These are phyloP conservation scores for Leucocoprinus leucothites DNA, from an alignment of 768 basidiomycete genomes.

Conservation along the genomic window DNA sequence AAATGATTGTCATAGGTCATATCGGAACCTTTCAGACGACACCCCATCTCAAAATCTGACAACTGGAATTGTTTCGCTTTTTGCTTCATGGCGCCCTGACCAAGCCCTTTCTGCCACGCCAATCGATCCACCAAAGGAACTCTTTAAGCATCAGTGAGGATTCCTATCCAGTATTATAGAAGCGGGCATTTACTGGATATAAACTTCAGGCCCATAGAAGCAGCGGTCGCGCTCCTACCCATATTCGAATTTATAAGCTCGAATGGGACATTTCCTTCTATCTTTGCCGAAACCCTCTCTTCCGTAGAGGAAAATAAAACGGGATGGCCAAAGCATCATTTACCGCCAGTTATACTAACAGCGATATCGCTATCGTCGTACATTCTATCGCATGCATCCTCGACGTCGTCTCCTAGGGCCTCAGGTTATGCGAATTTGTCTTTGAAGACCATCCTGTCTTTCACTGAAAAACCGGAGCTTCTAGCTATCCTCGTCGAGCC, in stretches of 20 bases:
- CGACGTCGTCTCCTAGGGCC: constrained; percentile 53
- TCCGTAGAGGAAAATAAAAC: constrained; percentile 30
- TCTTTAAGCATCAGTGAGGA: constrained; percentile 58
- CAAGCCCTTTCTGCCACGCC: constrained; percentile 46
- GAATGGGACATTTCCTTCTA: constrained; percentile 25
- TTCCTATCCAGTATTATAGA: constrained; percentile 1
- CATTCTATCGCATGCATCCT: constrained; percentile 64
- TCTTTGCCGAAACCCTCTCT: constrained; percentile 32
- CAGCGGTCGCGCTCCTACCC: constrained; percentile 54
- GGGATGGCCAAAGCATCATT: background rate
- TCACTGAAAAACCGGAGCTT: constrained; percentile 47
- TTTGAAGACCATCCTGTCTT: constrained; percentile 48
- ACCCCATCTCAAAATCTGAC: constrained; percentile 43
- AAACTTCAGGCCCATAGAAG: constrained; percentile 57
- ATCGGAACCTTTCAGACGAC: constrained; percentile 55
- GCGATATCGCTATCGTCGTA: constrained; percentile 62
- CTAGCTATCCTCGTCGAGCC: constrained; percentile 45
- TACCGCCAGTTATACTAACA: constrained; percentile 39
- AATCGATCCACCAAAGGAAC: constrained; percentile 44
- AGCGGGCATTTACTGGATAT: background rate
- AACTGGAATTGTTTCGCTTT: constrained; percentile 48
- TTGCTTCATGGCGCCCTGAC: constrained; percentile 52
- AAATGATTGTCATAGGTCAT: constrained; percentile 36
- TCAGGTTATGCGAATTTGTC: constrained; percentile 60
- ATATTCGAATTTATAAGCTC: constrained; percentile 57